phyloP scores from a whole-genome alignment of 2,329 filamentous ascomycete species.

The Monosporascus sp. region DNA sequence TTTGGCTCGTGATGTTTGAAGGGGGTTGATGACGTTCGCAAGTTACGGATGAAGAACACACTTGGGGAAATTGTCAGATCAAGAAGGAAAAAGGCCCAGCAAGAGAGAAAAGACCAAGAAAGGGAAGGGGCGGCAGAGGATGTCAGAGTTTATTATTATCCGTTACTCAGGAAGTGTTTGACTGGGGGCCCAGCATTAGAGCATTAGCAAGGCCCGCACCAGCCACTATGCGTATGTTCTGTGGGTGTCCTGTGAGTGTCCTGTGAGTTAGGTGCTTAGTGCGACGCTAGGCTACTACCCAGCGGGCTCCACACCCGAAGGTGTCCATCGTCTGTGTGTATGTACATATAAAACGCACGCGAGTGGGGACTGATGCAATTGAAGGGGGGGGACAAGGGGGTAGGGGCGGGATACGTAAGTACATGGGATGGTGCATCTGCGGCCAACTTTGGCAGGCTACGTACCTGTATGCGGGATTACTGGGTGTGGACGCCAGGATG shows the following conservation, averaged over 20 bases:
- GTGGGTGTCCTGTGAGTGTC: background rate
- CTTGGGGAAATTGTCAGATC: background rate
- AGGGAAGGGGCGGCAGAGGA: background rate
- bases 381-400: background rate
- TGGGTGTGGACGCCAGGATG: background rate
- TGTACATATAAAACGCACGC: background rate
- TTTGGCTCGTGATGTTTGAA: background rate
- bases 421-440: background rate
- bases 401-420: background rate
- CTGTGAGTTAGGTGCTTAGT: background rate
- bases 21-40: background rate
- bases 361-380: background rate
- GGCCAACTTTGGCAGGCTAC: background rate
- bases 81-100: background rate
- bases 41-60: background rate
- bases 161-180: background rate
- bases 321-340: background rate
- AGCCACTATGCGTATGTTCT: background rate
- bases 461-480: background rate
- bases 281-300: background rate
- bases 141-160: constrained; percentile 1
- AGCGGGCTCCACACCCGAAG: background rate
- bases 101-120: background rate
- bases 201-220: background rate
- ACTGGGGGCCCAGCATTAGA: background rate